A percentile compares a stretch with the other conserved stretches of the same genome.
Evolutionary conservation across 2,329 filamentous ascomycete species (phyloP).

Genomic region (Phyllosticta paracitricarpa): DNA sequence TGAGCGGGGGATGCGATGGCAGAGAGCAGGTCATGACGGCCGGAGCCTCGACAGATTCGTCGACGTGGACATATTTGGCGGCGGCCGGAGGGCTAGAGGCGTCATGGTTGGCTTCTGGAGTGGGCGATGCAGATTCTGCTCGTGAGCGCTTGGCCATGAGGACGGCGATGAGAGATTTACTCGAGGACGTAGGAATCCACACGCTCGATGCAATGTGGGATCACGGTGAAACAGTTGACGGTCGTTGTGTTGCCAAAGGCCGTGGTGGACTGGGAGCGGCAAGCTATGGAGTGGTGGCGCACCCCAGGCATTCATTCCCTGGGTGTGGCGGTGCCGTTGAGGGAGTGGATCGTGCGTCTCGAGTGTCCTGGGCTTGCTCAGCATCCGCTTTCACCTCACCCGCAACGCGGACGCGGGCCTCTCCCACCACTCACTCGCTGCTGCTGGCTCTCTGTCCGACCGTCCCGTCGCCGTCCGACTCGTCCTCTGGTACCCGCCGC

Average conservation of each 20-base stretch:
- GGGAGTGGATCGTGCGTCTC: too few species aligned
- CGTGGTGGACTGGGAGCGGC: not conserved
- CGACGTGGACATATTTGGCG: conserved; percentile 46
- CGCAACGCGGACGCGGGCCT: not conserved
- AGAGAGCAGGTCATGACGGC: conserved; percentile 67
- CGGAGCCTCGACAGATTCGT: conserved; percentile 16
- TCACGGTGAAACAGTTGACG: too few species aligned
- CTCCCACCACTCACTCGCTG: not conserved
- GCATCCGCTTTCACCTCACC: not conserved
- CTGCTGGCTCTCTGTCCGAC: not conserved
- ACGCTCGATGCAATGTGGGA: too few species aligned
- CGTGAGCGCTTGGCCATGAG: conserved; percentile 53
- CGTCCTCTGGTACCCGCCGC: not conserved
- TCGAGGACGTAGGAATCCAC: not conserved
- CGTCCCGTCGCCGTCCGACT: not conserved
- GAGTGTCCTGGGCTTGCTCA: not conserved
- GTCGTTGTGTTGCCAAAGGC: too few species aligned
- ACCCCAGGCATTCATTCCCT: not conserved
- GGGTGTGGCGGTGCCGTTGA: not conserved
- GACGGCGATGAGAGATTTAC: conserved; percentile 12
- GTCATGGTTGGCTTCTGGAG: conserved; percentile 17
- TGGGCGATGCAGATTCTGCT: conserved; percentile 34
- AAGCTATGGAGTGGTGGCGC: not conserved
- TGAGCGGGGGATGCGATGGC: conserved; percentile 64
- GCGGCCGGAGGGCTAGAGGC: conserved; percentile 15